phyloP scores from a whole-genome alignment of 441 rosid genomes.

The Theobroma grandiflorum region DNA sequence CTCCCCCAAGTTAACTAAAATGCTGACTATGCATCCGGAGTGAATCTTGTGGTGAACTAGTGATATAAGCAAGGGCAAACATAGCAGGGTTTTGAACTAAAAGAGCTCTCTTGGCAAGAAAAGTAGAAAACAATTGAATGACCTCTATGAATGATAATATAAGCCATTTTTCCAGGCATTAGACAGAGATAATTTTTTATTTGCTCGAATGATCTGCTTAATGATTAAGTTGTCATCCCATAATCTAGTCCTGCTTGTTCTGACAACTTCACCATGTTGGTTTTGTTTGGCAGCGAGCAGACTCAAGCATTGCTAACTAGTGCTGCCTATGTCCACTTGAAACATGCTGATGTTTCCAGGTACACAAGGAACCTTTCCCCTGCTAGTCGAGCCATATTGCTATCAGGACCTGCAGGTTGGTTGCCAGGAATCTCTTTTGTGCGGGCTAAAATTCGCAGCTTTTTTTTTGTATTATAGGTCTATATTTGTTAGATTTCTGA shows the following conservation, averaged over 20 bases:
- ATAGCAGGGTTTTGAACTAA: not conserved
- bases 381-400: constrained; percentile 84
- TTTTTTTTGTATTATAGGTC: not conserved
- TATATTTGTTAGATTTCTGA: constrained; percentile 10
- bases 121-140: not conserved
- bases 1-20: no score
- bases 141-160: not conserved
- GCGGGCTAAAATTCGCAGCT: not conserved
- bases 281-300: constrained; percentile 68
- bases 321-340: constrained; percentile 93
- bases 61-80: no score
- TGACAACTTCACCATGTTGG: constrained; percentile 24
- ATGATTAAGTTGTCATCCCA: not conserved
- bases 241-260: not conserved
- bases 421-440: constrained; percentile 11
- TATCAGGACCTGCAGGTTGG: constrained; percentile 94
- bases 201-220: not conserved
- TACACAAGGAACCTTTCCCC: constrained; percentile 81
- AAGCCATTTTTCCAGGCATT: not conserved
- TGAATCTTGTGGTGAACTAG: no score
- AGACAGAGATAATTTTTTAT: not conserved
- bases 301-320: constrained; percentile 78
- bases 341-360: constrained; percentile 83
- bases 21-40: no score
- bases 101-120: not conserved